A percentile compares a stretch with the other conserved stretches of the same genome.
Conservation (phyloP, 345 rosid genomes). For the Eucalyptus rudis region DNA sequence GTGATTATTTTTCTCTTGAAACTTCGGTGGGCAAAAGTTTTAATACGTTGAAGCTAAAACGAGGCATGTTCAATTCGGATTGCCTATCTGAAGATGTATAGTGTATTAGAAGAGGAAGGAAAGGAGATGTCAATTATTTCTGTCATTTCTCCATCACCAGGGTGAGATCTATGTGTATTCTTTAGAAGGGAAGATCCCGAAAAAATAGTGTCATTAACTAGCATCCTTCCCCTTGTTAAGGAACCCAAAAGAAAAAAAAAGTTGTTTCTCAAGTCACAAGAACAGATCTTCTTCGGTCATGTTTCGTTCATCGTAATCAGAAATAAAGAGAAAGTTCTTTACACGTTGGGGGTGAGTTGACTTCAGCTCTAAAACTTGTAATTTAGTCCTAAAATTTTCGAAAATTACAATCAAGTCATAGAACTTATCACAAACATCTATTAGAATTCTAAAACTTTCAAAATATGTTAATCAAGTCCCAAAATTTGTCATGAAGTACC, state of each 20-base stretch:
- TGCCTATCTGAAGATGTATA: background rate
- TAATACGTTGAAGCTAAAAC: background rate
- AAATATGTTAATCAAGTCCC: no score
- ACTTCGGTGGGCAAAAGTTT: background rate
- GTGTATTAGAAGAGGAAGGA: background rate
- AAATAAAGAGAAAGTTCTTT: background rate
- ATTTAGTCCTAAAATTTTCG: no score
- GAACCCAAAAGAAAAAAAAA: background rate
- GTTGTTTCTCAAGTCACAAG: background rate
- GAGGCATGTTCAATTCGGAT: background rate
- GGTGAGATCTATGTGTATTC: background rate
- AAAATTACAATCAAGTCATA: no score
- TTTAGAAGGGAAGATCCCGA: background rate
- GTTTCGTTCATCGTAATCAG: background rate
- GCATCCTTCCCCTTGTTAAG: background rate
- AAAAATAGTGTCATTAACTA: background rate
- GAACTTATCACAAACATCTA: accelerated
- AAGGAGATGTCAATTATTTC: background rate
- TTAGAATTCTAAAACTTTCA: no score
- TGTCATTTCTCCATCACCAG: background rate
- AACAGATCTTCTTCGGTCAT: background rate
- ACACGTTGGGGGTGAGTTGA: background rate
- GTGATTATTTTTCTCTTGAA: background rate
- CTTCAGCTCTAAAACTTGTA: accelerated
- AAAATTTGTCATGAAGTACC: no score